Evolutionary conservation across 139 green algal genomes (phyloP), one percentile per base, ranked within the genome.

Genomic region (Coelastrella sp.): DNA sequence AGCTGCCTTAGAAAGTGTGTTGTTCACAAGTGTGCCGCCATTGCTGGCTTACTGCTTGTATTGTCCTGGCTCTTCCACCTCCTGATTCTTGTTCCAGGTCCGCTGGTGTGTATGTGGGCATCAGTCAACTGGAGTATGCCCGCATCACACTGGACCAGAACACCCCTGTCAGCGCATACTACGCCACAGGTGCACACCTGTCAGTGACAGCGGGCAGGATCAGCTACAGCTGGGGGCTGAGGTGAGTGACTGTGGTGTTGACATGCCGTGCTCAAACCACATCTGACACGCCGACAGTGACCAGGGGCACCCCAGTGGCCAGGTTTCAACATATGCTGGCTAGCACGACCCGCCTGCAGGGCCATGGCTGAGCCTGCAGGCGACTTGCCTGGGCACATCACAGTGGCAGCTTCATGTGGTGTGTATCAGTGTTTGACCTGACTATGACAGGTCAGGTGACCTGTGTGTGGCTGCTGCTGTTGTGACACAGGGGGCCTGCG

Each of bases 61-160:
- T 49, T 49, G 35, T 49, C 1, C 35, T 49, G 35, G 35, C 35
- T 49, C 35, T 49, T 49, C 35, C 35, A 49, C 35, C 35, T 49
- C n/a, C n/a, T n/a, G n/a, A 3, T 49, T 3, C 35, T 49, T 49
- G 35, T 49, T 3, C 35, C 86, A 74, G 82, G 58, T 82, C 84
- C 65, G 91, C 89, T 49, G 96, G 96, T 61, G 93, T 97, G 7
- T 98, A 94, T 89, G 95, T 98, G 25, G 96, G 96, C 78, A 87
- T 95, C 9, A 96, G 93, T 4, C 95, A 96, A 92, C 87, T 96
- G 35, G 96, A 98, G 91, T 98, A 97, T 61, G 91, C 94, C 0
- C 85, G 91, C 9, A 25, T 97, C n/a, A 93, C 93, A 3, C 89
- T 95, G 61, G 89, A 93, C 20, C 88, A 93, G 65, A 35, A 75